These are phyloP conservation scores for Actinomortierella ambigua DNA, from an alignment of 371 early-diverging fungal species.

Conservation along the genomic window DNA sequence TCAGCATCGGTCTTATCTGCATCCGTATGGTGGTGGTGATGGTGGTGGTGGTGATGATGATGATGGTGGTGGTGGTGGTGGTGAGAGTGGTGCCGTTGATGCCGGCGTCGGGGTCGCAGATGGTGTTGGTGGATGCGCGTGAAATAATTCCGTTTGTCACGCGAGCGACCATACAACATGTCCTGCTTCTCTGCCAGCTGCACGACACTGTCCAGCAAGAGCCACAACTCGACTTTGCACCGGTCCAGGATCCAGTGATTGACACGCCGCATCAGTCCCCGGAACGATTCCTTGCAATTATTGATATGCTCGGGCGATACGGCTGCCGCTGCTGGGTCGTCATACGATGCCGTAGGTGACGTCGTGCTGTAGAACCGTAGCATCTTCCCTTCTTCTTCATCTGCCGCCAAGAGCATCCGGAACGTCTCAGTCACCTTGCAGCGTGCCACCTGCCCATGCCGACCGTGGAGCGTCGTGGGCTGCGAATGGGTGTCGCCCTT, in stretches of 20 bases:
- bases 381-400: constrained; percentile 49
- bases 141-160: constrained; percentile 18
- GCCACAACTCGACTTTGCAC: constrained; percentile 62
- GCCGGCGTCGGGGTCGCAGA: background rate
- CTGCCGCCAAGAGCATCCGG: constrained; percentile 37
- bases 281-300: constrained; percentile 42
- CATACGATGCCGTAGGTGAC: no score
- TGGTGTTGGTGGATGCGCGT: constrained; percentile 37
- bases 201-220: constrained; percentile 56
- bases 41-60: background rate
- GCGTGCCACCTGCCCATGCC: constrained; percentile 26
- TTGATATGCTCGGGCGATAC: constrained; percentile 41
- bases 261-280: constrained; percentile 55
- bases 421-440: constrained; percentile 48
- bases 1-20: no score
- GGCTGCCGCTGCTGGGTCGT: no score
- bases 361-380: constrained; percentile 27
- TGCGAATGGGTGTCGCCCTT: no score
- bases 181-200: no score
- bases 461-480: no score
- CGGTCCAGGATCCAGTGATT: constrained; percentile 68
- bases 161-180: constrained; percentile 40
- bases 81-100: no score
- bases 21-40: no score
- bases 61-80: constrained; percentile 22